Conservation (phyloP, 176 grass and related monocot species). For the Musa itinerans region DNA sequence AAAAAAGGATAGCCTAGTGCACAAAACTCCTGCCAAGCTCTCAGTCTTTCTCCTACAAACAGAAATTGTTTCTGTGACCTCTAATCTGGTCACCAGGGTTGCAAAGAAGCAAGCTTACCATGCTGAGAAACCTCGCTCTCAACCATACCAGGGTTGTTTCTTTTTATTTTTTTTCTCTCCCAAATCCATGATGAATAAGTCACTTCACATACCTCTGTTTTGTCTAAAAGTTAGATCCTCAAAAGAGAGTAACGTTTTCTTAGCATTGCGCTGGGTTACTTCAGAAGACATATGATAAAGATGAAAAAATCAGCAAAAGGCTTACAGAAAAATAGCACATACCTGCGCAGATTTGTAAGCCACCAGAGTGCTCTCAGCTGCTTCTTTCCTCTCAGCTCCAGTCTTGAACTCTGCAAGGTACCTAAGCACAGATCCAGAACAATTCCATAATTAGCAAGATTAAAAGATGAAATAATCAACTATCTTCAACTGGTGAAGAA, state of each 20-base stretch:
- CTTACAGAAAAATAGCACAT: not conserved
- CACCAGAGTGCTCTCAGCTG: slow-evolving; percentile 41
- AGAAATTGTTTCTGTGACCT: not conserved
- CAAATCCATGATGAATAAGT: too few species aligned
- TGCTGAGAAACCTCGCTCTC: not conserved
- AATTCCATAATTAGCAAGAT: not conserved
- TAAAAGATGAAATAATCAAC: not conserved
- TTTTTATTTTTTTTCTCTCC: too few species aligned
- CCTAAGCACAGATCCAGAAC: slow-evolving; percentile 21
- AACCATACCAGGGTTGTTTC: not conserved
- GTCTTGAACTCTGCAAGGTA: slow-evolving; percentile 51
- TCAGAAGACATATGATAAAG: too few species aligned
- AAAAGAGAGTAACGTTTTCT: too few species aligned
- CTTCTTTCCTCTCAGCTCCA: slow-evolving; percentile 48
- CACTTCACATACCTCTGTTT: too few species aligned
- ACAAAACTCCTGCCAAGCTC: not conserved
- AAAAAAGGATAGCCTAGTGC: not conserved
- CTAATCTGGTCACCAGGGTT: not conserved
- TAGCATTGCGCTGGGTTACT: too few species aligned
- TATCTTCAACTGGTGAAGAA: not conserved
- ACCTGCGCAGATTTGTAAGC: slow-evolving; percentile 52
- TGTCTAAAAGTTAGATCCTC: too few species aligned
- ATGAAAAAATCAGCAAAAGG: not conserved
- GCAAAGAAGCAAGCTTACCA: not conserved
- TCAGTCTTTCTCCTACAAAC: not conserved